Percentiles rank a stretch among this genome's conserved stretches.
These are phyloP conservation scores for Zopfia rhizophila DNA, from an alignment of 2,329 filamentous ascomycete genomes.

Conservation along the genomic window DNA sequence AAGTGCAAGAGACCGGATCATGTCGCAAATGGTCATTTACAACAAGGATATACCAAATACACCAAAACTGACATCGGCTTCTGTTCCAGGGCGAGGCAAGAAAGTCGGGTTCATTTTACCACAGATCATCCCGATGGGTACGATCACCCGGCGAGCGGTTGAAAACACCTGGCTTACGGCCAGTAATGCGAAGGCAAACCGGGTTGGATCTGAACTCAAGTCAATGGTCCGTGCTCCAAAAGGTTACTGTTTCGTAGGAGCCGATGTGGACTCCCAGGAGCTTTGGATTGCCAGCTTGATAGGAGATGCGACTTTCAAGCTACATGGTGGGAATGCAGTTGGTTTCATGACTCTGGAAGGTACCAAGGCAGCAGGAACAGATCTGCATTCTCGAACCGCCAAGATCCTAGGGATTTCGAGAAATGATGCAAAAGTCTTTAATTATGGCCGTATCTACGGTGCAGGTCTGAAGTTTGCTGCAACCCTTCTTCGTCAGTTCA, in stretches of 20 bases:
- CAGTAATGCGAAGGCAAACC: slow-evolving; percentile 94
- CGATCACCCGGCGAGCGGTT: slow-evolving; percentile 90
- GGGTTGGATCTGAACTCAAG: slow-evolving; percentile 96
- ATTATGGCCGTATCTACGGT: slow-evolving; percentile 99
- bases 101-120: slow-evolving; percentile 86
- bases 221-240: slow-evolving; percentile 93
- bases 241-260: slow-evolving; percentile 93
- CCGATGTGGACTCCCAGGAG: slow-evolving; percentile 97
- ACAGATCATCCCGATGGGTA: slow-evolving; percentile 98
- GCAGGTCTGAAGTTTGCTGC: slow-evolving; percentile 93
- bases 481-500: slow-evolving; percentile 91
- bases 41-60: slow-evolving; percentile 65
- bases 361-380: slow-evolving; percentile 91
- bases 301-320: slow-evolving; percentile 91
- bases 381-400: slow-evolving; percentile 93
- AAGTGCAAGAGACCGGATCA: slow-evolving; percentile 91
- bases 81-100: slow-evolving; percentile 29
- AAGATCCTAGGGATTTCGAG: slow-evolving; percentile 91
- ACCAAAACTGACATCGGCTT: slow-evolving; percentile 35
- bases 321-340: slow-evolving; percentile 96
- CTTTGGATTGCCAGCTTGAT: slow-evolving; percentile 97
- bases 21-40: slow-evolving; percentile 94
- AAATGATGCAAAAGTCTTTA: slow-evolving; percentile 97
- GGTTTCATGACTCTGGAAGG: slow-evolving; percentile 99
- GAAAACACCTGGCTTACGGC: slow-evolving; percentile 99